phyloP scores from a whole-genome alignment of 83 land plant species.

The Larix sibirica region DNA sequence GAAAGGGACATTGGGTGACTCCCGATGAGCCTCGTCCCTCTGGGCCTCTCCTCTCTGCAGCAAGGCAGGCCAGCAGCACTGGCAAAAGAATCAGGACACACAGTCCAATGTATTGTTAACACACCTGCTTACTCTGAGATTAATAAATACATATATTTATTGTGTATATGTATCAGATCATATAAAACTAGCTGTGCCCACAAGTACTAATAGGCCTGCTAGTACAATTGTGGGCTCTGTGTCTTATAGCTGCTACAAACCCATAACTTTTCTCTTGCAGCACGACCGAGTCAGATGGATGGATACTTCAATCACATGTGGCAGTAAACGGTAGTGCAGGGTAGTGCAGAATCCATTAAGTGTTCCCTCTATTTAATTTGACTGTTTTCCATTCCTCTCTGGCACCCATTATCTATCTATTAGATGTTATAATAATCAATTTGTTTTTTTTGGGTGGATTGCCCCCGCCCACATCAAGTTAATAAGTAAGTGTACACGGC shows the following conservation, averaged over 20 bases:
- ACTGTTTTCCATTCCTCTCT: background rate
- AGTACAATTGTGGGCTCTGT: background rate
- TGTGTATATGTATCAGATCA: background rate
- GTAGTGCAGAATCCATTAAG: conserved; percentile 6
- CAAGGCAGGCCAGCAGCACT: background rate
- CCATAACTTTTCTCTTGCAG: no score
- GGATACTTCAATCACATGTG: conserved; percentile 13
- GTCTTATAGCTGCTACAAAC: conserved; percentile 1
- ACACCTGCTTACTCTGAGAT: background rate
- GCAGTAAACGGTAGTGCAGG: conserved; percentile 9
- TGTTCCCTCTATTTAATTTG: background rate
- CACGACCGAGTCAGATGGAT: conserved; percentile 5
- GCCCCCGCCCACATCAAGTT: background rate
- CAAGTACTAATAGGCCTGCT: background rate
- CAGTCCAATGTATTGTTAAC: conserved; percentile 6
- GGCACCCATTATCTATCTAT: background rate
- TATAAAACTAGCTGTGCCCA: background rate
- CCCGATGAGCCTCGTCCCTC: background rate
- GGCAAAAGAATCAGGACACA: conserved; percentile 11
- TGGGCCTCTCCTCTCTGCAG: background rate
- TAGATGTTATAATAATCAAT: background rate
- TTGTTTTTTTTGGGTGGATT: background rate
- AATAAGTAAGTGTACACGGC: conserved; percentile 13
- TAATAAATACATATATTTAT: background rate
- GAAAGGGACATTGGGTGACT: conserved; percentile 8